Evolutionary conservation across 352 stramenopile genomes (phyloP).

Genomic region (Albugo laibachii): DNA sequence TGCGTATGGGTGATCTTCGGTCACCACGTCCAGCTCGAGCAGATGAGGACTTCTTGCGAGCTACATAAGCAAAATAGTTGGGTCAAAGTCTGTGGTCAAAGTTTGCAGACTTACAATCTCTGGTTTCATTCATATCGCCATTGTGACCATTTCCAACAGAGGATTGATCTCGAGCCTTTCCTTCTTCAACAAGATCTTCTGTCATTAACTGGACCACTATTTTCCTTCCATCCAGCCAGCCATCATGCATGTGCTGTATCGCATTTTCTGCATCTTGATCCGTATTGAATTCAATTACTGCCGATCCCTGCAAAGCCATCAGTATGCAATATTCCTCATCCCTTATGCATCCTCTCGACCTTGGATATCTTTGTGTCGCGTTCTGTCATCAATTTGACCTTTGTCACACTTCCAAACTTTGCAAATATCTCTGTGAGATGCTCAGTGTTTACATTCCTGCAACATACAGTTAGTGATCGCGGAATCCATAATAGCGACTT

Average conservation of each 20-base stretch:
- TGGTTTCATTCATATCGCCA: constrained; percentile 2
- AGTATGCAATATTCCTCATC: not conserved
- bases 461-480: not conserved
- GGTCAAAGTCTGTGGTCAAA: no score
- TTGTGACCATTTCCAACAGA: constrained; percentile 4
- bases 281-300: constrained; percentile 30
- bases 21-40: not conserved
- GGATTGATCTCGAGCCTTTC: constrained; percentile 1
- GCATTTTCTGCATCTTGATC: constrained; percentile 29
- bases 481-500: no score
- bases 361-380: constrained; percentile 11
- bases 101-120: not conserved
- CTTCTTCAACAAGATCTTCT: constrained; percentile 2
- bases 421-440: constrained; percentile 73
- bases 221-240: constrained; percentile 66
- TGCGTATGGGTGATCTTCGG: not conserved
- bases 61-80: not conserved
- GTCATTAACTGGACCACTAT: constrained; percentile 23
- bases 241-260: constrained; percentile 62
- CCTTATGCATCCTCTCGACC: not conserved
- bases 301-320: constrained; percentile 3
- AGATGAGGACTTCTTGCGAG: not conserved
- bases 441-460: constrained; percentile 55
- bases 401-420: constrained; percentile 53
- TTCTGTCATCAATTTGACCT: constrained; percentile 25